Evolutionary conservation across 495 filamentous ascomycete genomes (phyloP).

Genomic region (Wilcoxina mikolae): DNA sequence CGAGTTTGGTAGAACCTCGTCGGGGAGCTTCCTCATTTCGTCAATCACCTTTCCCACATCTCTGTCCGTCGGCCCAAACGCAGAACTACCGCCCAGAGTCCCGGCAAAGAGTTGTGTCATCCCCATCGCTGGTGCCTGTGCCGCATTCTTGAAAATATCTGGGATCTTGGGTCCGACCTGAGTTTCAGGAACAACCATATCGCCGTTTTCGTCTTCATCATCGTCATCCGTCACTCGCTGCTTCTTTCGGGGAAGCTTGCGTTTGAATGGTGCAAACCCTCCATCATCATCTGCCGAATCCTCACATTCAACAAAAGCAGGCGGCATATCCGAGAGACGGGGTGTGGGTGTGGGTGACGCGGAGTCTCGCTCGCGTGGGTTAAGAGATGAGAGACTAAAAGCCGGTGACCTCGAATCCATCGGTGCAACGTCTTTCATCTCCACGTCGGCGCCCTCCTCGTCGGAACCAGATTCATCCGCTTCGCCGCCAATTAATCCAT

Average conservation of each 20-base stretch:
- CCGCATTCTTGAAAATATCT: constrained; percentile 17
- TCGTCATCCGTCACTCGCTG: constrained; percentile 42
- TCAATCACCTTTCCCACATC: background rate
- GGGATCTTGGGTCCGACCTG: constrained; percentile 16
- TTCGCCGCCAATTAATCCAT: constrained; percentile 44
- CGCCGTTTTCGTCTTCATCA: constrained; percentile 51
- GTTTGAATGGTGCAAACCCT: constrained; percentile 19
- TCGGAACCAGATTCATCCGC: constrained; percentile 50
- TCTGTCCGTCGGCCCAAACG: background rate
- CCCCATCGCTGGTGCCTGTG: constrained; percentile 13
- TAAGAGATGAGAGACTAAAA: constrained; percentile 18
- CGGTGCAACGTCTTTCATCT: constrained; percentile 6
- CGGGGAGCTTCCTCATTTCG: background rate
- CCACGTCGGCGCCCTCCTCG: constrained; percentile 38
- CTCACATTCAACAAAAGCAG: constrained; percentile 30
- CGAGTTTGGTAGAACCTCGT: background rate
- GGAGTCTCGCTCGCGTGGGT: constrained; percentile 6
- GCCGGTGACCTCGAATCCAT: constrained; percentile 27
- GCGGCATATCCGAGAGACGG: constrained; percentile 23
- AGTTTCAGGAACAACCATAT: background rate
- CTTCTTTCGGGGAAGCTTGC: constrained; percentile 29
- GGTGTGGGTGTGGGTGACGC: constrained; percentile 21
- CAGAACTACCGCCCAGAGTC: constrained; percentile 8
- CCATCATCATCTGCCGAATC: constrained; percentile 29
- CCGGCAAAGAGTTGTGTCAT: constrained; percentile 26